Conservation (phyloP, 495 filamentous ascomycete genomes). For the Daldinia decipiens region DNA sequence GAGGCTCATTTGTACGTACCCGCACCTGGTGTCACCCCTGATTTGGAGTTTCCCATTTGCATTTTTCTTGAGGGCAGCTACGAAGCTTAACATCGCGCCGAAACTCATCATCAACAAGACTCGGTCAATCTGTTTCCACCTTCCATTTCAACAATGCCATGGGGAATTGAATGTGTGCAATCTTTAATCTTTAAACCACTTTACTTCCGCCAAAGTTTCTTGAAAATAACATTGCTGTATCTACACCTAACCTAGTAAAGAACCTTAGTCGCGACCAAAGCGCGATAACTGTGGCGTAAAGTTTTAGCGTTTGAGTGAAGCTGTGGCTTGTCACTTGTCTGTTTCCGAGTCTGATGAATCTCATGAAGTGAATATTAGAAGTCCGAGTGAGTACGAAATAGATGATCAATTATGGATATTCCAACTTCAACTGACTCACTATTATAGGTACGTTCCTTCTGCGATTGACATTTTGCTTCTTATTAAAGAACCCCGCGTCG, state of each 20-base stretch:
- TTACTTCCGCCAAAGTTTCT: background rate
- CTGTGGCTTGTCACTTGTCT: slow-evolving; percentile 5
- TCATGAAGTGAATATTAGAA: slow-evolving; percentile 11
- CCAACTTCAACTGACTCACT: background rate
- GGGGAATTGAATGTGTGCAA: background rate
- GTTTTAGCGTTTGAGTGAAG: slow-evolving; percentile 1
- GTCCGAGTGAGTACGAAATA: background rate
- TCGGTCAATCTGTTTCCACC: background rate
- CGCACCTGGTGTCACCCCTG: slow-evolving; percentile 2
- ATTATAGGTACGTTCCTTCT: slow-evolving; percentile 7
- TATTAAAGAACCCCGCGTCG: slow-evolving; percentile 8
- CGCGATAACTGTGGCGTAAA: slow-evolving; percentile 4
- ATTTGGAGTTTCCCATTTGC: slow-evolving; percentile 1
- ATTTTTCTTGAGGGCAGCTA: slow-evolving; percentile 7
- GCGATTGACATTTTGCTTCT: background rate
- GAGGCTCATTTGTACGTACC: slow-evolving; percentile 9
- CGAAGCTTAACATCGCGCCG: background rate
- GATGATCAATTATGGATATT: slow-evolving; percentile 1
- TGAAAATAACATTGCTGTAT: background rate
- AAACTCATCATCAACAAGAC: background rate
- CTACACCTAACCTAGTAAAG: no score
- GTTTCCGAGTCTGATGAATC: background rate
- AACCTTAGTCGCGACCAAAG: slow-evolving; percentile 4
- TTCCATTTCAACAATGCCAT: slow-evolving; percentile 5
- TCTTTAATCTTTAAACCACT: background rate